phyloP scores from a whole-genome alignment of 2,329 filamentous ascomycete species.

The Ambrosiella cleistominuta region DNA sequence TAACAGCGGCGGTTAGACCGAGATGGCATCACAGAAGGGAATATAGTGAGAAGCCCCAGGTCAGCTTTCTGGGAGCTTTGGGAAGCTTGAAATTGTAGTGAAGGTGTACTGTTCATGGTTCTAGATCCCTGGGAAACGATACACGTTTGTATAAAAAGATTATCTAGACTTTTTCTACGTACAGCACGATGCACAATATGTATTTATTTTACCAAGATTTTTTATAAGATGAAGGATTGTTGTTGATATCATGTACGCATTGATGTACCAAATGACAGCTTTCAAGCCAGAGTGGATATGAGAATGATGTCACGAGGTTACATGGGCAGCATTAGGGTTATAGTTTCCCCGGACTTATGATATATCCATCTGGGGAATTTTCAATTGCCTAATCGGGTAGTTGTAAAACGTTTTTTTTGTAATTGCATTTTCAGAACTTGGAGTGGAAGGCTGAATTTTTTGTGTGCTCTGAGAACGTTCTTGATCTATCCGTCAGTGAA shows the following conservation, averaged over 20 bases:
- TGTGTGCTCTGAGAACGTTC: too few species aligned
- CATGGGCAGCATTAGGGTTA: not conserved
- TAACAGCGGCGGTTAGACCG: conserved; percentile 4
- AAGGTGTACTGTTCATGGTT: not conserved
- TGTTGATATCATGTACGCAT: not conserved
- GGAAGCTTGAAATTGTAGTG: not conserved
- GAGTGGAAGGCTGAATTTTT: too few species aligned
- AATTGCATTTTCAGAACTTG: too few species aligned
- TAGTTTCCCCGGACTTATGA: too few species aligned
- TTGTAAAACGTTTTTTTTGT: too few species aligned
- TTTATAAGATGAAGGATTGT: not conserved
- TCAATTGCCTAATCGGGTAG: too few species aligned
- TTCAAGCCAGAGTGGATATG: not conserved
- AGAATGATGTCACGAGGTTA: not conserved
- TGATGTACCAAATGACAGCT: not conserved
- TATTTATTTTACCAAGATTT: not conserved
- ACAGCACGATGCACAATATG: conserved; percentile 1
- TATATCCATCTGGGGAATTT: too few species aligned
- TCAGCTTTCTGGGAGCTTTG: not conserved
- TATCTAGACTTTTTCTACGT: conserved; percentile 8
- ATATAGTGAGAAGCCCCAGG: not conserved
- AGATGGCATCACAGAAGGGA: not conserved
- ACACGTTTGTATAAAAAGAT: conserved; percentile 5
- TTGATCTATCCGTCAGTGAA: too few species aligned
- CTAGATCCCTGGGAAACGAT: not conserved